Percentiles rank a stretch among this genome's conserved stretches.
Evolutionary conservation across 345 rosid genomes (phyloP).

Genomic region (Hibiscus tridactylites): DNA sequence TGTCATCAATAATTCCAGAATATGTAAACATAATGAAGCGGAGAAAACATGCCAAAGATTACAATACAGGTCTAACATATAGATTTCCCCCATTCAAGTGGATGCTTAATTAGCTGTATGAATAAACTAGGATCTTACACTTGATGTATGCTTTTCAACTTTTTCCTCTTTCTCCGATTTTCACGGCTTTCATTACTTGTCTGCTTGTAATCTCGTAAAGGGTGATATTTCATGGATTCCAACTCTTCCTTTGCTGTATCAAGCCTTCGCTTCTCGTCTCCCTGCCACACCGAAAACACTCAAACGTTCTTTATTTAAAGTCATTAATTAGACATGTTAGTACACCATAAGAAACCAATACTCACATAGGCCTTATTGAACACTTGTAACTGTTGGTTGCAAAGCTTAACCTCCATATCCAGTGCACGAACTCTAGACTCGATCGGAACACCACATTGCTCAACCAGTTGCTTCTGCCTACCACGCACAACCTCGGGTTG

Average conservation of each 20-base stretch:
- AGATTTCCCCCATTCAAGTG: neutral
- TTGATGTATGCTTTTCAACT: constrained; percentile 27
- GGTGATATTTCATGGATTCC: constrained; percentile 67
- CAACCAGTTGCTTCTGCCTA: constrained; percentile 66
- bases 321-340: neutral
- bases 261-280: constrained; percentile 42
- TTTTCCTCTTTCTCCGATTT: constrained; percentile 33
- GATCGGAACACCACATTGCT: constrained; percentile 66
- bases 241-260: constrained; percentile 51
- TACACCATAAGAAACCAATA: constrained; percentile 4
- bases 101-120: neutral
- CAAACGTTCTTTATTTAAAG: neutral
- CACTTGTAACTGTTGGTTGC: constrained; percentile 57
- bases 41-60: neutral
- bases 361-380: constrained; percentile 55
- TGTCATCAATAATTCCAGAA: neutral
- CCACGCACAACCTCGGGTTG: constrained; percentile 69
- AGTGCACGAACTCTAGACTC: constrained; percentile 45
- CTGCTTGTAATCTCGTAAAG: constrained; percentile 43
- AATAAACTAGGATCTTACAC: constrained; percentile 30
- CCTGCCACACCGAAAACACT: constrained; percentile 25
- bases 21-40: neutral
- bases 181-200: constrained; percentile 18
- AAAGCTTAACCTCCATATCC: constrained; percentile 80
- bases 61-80: neutral